phyloP scores from a whole-genome alignment of 164 flowering plant species.

The Nymphaea colorata region DNA sequence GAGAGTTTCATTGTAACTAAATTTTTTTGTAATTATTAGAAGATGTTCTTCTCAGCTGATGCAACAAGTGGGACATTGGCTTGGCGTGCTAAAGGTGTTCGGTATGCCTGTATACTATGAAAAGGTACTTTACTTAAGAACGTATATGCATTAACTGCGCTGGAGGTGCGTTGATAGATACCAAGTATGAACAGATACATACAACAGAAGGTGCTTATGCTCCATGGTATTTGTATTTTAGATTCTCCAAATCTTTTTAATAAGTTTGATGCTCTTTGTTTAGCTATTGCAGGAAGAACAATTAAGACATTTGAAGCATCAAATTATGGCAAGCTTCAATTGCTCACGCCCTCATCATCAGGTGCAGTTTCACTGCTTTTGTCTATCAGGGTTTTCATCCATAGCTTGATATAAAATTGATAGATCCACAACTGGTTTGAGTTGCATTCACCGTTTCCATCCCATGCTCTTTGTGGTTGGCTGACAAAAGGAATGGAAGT shows the following conservation, averaged over 20 bases:
- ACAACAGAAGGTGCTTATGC: background rate
- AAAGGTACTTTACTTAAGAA: constrained; percentile 1
- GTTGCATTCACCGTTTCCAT: background rate
- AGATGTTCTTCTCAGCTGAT: background rate
- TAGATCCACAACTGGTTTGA: background rate
- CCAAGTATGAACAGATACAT: background rate
- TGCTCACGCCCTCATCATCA: constrained; percentile 65
- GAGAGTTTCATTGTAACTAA: too few species aligned
- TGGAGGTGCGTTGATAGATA: background rate
- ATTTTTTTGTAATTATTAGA: too few species aligned
- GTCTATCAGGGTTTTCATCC: background rate
- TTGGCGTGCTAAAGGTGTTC: constrained; percentile 10
- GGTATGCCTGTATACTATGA: constrained; percentile 9
- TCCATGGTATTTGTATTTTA: background rate
- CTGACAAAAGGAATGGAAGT: too few species aligned
- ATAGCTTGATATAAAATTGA: background rate
- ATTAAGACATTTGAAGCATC: constrained; percentile 44
- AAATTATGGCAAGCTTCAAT: constrained; percentile 62
- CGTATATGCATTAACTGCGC: background rate
- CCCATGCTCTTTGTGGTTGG: too few species aligned
- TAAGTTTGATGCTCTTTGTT: background rate
- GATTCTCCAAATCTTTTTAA: background rate
- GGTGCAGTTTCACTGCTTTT: constrained; percentile 22
- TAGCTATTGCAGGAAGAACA: constrained; percentile 53
- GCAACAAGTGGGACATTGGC: constrained; percentile 4